Evolutionary conservation across 345 rosid species (phyloP).

Genomic region (Brassica incana): DNA sequence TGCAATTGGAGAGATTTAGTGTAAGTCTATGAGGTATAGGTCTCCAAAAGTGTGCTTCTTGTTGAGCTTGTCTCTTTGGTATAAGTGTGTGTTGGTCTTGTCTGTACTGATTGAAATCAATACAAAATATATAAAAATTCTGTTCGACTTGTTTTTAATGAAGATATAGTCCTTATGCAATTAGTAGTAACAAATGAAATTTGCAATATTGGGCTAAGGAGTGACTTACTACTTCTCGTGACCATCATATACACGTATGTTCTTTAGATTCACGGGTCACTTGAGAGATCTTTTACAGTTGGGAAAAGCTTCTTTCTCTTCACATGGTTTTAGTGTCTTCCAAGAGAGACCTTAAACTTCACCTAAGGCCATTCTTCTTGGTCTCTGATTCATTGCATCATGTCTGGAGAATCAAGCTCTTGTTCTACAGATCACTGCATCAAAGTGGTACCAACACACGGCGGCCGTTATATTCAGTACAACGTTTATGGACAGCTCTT

Average conservation of each 20-base stretch:
- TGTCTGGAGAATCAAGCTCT: constrained; percentile 61
- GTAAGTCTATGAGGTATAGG: constrained; percentile 31
- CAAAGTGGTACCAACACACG: constrained; percentile 76
- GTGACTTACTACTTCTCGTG: constrained; percentile 20
- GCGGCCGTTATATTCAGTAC: constrained; percentile 89
- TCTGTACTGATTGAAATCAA: constrained; percentile 29
- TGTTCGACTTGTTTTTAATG: constrained; percentile 16
- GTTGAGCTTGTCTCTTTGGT: constrained; percentile 28
- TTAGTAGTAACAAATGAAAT: constrained; percentile 30
- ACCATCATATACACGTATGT: constrained; percentile 39
- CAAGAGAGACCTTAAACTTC: constrained; percentile 34
- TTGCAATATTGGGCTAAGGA: constrained; percentile 13
- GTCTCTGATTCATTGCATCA: constrained; percentile 33
- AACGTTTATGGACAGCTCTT: constrained; percentile 97
- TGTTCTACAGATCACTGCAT: constrained; percentile 52
- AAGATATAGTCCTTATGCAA: constrained; percentile 10
- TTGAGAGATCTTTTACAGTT: constrained; percentile 43
- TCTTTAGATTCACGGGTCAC: constrained; percentile 40
- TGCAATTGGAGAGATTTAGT: constrained; percentile 36
- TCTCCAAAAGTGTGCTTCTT: constrained; percentile 15
- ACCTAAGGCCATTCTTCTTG: constrained; percentile 31
- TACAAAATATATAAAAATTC: constrained; percentile 12
- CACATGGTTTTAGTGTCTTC: constrained; percentile 39
- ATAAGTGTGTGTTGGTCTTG: constrained; percentile 32
- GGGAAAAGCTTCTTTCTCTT: constrained; percentile 37